Evolutionary conservation across 2,329 filamentous ascomycete species (phyloP).

Genomic region (Colletotrichum liaoningense): DNA sequence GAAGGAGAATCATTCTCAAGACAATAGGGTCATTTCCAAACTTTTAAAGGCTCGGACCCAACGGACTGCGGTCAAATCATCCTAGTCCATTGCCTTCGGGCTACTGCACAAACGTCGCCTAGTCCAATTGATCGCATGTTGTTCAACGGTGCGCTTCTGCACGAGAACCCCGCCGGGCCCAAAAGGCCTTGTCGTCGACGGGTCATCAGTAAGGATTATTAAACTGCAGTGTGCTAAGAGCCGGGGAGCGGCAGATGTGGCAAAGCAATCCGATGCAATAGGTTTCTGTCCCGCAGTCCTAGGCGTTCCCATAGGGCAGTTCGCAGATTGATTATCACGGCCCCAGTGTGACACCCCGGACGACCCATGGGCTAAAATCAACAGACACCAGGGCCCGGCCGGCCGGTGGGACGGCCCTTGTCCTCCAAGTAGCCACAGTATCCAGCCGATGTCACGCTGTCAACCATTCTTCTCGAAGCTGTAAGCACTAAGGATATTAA

Average conservation of each 20-base stretch:
- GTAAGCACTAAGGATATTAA: slow-evolving; percentile 19
- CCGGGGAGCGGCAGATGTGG: slow-evolving; percentile 1
- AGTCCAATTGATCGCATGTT: neutral
- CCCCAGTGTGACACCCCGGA: neutral
- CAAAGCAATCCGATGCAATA: slow-evolving; percentile 7
- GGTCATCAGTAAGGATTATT: neutral
- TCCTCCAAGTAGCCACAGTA: neutral
- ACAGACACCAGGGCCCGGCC: neutral
- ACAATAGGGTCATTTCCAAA: neutral
- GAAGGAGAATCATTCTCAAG: too few species aligned
- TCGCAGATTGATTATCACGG: neutral
- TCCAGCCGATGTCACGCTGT: slow-evolving; percentile 13
- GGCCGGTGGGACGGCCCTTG: neutral
- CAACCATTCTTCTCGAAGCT: neutral
- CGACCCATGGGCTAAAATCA: neutral
- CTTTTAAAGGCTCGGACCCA: neutral
- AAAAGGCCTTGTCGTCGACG: neutral
- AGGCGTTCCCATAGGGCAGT: neutral
- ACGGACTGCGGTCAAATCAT: neutral
- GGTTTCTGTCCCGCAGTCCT: neutral
- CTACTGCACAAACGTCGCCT: neutral
- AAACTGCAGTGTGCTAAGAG: neutral
- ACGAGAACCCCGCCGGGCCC: neutral
- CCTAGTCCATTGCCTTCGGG: neutral
- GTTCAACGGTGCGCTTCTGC: neutral